phyloP scores from a whole-genome alignment of 331 rosid genomes.

The Pyracantha coccinea region DNA sequence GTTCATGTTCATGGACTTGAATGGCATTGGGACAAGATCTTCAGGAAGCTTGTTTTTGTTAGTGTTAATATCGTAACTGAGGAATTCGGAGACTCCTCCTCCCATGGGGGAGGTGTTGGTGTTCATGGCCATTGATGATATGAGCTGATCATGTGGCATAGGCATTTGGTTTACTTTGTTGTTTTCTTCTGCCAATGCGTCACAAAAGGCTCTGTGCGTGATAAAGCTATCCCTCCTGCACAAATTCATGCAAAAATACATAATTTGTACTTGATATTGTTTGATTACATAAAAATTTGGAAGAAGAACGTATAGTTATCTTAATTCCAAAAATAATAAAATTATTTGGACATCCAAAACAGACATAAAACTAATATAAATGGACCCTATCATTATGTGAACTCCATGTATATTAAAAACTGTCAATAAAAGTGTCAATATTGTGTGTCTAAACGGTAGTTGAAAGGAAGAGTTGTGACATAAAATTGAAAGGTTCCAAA shows the following conservation, averaged over 20 bases:
- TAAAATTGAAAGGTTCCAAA: background rate
- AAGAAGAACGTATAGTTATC: background rate
- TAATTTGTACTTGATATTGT: too few species aligned
- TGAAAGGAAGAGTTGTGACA: background rate
- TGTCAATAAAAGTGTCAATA: too few species aligned
- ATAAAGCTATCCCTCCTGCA: constrained; percentile 83
- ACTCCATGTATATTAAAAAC: background rate
- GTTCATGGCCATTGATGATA: constrained; percentile 35
- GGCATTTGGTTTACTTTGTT: constrained; percentile 63
- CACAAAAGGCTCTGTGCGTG: constrained; percentile 86
- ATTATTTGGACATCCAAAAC: background rate
- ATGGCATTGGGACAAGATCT: constrained; percentile 51
- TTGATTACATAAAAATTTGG: background rate
- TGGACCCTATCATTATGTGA: background rate
- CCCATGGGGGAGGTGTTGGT: constrained; percentile 16
- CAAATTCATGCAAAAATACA: background rate
- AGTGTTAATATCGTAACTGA: constrained; percentile 23
- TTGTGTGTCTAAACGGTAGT: too few species aligned
- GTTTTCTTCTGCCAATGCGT: constrained; percentile 81
- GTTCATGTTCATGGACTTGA: constrained; percentile 38
- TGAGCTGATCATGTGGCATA: constrained; percentile 11
- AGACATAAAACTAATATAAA: background rate
- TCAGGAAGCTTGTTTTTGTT: constrained; percentile 36
- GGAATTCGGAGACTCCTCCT: constrained; percentile 30
- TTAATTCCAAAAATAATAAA: too few species aligned